Base-by-base conservation (phyloP, 768 basidiomycete genomes). In the Tricholoma flavovirens region DNA sequence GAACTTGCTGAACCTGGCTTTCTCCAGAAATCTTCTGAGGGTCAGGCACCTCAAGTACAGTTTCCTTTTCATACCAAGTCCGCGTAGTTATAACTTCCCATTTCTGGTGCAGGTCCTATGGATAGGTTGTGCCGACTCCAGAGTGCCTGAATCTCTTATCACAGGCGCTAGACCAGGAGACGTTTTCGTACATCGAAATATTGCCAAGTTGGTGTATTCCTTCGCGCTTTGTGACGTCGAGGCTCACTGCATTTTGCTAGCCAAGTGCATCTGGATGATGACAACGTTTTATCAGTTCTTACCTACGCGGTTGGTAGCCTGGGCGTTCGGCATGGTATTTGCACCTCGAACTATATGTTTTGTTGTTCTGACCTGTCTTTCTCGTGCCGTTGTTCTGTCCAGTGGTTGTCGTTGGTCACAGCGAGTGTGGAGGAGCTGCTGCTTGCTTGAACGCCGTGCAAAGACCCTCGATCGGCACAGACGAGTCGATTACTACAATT, bases 391-490 rank as follows among this genome's bases (percentile, higher is more conserved):
- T 29, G 42, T 40, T 32, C 55, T 65, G 56, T 60, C 62, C 64
- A 92, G 90, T 95, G 58, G 74, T 91, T 59, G 73, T 95, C 62
- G 88, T 87, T 22, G 93, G 93, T 15, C 93, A 96, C 67, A 84
- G 86, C 10, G 75, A 83, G 54, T 96, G 93, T 66, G 93, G 90
- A 54, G 93, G 93, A 51, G 87, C 82, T 3, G 67, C 72, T 0
- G 83, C 86, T 4, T 83, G 83, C 49, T 70, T 82, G 38, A 62
- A 67, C 0, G 79, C 82, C 42, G 76, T 73, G 32, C 69, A 73
- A 55, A 70, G 68, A n/a, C 64, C 71, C 14, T 53, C 60, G 6
- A 61, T 75, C 50, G 53, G 64, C 24, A 54, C 66, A 50, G 68
- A 67, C 24, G 69, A 61, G 29, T 65, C 67, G 21, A 67, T 71